phyloP scores from a whole-genome alignment of 768 basidiomycete species.

The Boletus pseudo-olivaceus region DNA sequence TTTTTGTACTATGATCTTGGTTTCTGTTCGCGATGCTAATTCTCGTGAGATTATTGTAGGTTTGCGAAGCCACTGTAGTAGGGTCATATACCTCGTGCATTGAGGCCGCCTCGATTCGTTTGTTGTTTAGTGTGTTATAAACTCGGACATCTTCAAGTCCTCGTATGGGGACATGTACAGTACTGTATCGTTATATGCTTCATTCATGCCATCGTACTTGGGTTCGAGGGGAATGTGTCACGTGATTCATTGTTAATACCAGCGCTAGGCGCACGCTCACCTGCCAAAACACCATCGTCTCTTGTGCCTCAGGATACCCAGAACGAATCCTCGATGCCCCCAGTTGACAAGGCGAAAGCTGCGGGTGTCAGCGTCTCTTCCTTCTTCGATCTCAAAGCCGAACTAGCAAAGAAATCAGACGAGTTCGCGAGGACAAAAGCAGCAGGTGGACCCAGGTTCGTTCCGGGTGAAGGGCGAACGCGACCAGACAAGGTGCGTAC shows the following conservation, averaged over 20 bases:
- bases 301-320: conserved; percentile 1
- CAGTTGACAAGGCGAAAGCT: conserved; percentile 55
- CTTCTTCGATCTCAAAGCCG: conserved; percentile 77
- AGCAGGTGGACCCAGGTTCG: conserved; percentile 45
- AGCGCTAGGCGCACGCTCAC: neutral
- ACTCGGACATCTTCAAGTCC: neutral
- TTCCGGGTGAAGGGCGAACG: conserved; percentile 56
- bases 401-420: conserved; percentile 47
- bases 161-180: neutral
- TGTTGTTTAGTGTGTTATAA: conserved; percentile 47
- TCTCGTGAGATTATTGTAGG: neutral
- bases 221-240: conserved; percentile 4
- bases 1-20: conserved; percentile 18
- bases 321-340: conserved; percentile 35
- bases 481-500: conserved; percentile 64
- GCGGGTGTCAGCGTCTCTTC: conserved; percentile 70
- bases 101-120: neutral
- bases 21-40: neutral
- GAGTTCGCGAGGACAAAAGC: conserved; percentile 66
- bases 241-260: conserved; percentile 3
- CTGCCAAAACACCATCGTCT: neutral
- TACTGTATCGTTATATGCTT: neutral
- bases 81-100: conserved; percentile 74
- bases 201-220: neutral
- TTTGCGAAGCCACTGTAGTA: conserved; percentile 78